Evolutionary conservation across 2,329 filamentous ascomycete genomes (phyloP).

Genomic region (Amauroascus verrucosus): DNA sequence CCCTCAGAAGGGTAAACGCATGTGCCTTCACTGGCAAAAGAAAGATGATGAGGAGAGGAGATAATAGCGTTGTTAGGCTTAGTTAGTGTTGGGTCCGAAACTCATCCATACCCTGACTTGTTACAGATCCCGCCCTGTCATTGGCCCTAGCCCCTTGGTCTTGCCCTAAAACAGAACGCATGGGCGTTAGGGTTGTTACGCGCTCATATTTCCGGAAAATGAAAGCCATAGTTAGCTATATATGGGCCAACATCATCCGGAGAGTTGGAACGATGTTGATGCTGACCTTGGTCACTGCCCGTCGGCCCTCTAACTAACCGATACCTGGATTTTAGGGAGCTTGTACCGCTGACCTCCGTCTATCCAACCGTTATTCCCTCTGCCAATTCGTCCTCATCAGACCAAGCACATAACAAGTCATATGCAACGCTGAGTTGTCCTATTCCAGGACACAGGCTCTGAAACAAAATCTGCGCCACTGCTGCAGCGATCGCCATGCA

Average conservation of each 20-base stretch:
- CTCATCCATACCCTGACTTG: conserved; percentile 3
- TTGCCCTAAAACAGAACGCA: not conserved
- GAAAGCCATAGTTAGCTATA: too few species aligned
- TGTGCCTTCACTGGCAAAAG: too few species aligned
- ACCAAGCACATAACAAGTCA: not conserved
- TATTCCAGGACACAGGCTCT: not conserved
- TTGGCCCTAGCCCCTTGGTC: conserved; percentile 1
- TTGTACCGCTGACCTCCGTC: not conserved
- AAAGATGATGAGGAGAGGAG: too few species aligned
- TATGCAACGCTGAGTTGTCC: not conserved
- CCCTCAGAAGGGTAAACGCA: not conserved
- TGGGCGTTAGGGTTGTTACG: not conserved
- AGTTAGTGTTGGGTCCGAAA: not conserved
- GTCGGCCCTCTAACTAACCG: not conserved
- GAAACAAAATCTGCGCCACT: conserved; percentile 1
- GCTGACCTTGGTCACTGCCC: not conserved
- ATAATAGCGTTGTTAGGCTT: not conserved
- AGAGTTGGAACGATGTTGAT: not conserved
- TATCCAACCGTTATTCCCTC: not conserved
- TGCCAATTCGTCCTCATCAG: not conserved
- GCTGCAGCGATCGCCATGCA: not conserved
- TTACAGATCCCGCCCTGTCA: conserved; percentile 3
- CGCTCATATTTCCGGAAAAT: not conserved
- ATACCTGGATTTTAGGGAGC: not conserved
- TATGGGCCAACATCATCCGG: not conserved